Conservation (phyloP, 495 filamentous ascomycete genomes). For the Aspergillus baeticus region DNA sequence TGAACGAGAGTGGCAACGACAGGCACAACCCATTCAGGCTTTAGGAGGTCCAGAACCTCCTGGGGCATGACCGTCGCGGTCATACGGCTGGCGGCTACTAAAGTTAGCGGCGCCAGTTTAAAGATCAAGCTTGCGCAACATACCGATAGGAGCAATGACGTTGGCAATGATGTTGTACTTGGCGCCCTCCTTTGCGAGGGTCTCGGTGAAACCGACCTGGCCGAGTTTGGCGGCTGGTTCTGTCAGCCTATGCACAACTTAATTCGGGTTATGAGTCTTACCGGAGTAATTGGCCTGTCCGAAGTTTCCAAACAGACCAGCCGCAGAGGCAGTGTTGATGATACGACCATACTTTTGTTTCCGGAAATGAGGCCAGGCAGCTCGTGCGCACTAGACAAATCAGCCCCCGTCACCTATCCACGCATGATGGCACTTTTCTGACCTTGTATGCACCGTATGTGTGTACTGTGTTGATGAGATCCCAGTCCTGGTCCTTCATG, state of each 20-base stretch:
- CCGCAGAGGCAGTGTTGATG: constrained; percentile 94
- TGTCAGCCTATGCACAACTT: constrained; percentile 17
- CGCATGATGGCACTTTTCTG: background rate
- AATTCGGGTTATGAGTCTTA: constrained; percentile 24
- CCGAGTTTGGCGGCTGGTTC: constrained; percentile 81
- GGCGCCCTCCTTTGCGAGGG: constrained; percentile 91
- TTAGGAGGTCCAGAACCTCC: constrained; percentile 82
- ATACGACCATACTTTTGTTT: constrained; percentile 97
- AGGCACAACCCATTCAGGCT: constrained; percentile 95
- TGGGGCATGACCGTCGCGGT: constrained; percentile 97
- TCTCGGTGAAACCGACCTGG: constrained; percentile 97
- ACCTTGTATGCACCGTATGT: constrained; percentile 94
- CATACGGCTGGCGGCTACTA: constrained; percentile 84
- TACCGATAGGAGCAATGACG: constrained; percentile 88
- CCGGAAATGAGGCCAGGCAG: constrained; percentile 96
- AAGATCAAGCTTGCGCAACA: constrained; percentile 7
- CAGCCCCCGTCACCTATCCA: background rate
- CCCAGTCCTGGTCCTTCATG: constrained; percentile 97
- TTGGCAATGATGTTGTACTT: constrained; percentile 99
- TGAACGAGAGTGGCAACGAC: constrained; percentile 88
- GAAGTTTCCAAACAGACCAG: constrained; percentile 93
- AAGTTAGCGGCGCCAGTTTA: constrained; percentile 9
- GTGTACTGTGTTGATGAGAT: constrained; percentile 89
- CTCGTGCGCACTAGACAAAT: constrained; percentile 70
- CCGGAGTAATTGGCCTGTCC: constrained; percentile 96